phyloP scores from a whole-genome alignment of 1,284 basidiomycete genomes.

The Marasmius fiardii region DNA sequence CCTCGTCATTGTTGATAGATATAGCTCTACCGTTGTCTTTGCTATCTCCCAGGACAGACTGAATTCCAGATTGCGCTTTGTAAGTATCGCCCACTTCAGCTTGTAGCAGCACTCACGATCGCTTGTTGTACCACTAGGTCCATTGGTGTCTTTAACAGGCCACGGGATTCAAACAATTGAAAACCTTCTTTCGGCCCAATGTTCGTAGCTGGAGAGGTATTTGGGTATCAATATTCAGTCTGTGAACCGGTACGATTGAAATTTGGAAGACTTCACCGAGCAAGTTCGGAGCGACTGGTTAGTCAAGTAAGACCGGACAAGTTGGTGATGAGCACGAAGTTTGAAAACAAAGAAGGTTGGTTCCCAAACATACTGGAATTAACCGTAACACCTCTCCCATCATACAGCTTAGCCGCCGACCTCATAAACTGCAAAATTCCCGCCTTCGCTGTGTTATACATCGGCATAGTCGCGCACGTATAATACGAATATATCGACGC shows the following conservation, averaged over 20 bases:
- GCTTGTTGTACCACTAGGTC: constrained; percentile 18
- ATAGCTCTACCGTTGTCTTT: constrained; percentile 18
- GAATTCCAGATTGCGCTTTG: not conserved
- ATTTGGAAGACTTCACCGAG: constrained; percentile 9
- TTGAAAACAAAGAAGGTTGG: not conserved
- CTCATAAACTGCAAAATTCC: constrained; percentile 19
- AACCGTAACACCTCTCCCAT: constrained; percentile 16
- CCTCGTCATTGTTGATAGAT: constrained; percentile 12
- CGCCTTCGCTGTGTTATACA: constrained; percentile 19
- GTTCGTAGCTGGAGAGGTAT: constrained; percentile 12
- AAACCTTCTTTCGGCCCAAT: constrained; percentile 13
- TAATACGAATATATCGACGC: constrained; percentile 16
- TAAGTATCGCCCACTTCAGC: not conserved
- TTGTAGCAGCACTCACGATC: constrained; percentile 4
- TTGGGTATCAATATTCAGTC: not conserved
- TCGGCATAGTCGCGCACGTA: constrained; percentile 13
- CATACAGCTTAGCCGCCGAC: constrained; percentile 16
- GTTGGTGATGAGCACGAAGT: not conserved
- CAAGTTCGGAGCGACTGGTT: constrained; percentile 17
- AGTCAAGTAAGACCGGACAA: not conserved
- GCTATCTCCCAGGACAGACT: constrained; percentile 18
- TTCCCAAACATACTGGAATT: constrained; percentile 13
- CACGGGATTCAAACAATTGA: constrained; percentile 12
- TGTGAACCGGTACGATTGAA: not conserved
- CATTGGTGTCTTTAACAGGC: constrained; percentile 12